Evolutionary conservation across 1,139 yeast species (phyloP).

Genomic region (Citeromyces hawaiiensis): DNA sequence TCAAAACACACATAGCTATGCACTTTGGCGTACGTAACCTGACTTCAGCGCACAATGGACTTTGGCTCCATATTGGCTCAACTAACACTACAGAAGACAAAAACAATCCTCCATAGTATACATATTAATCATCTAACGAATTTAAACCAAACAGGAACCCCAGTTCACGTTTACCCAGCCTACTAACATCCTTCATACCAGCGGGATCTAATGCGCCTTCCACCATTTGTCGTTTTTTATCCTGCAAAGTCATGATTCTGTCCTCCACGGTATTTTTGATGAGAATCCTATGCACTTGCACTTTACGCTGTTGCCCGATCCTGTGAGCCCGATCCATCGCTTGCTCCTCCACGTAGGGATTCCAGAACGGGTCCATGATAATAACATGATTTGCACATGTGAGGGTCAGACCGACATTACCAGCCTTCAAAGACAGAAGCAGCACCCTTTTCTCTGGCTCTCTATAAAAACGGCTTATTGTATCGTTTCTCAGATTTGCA

Average conservation of each 20-base stretch:
- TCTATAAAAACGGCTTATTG: constrained; percentile 52
- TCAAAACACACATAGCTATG: too few relatives aligned
- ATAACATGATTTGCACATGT: constrained; percentile 91
- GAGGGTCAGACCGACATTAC: constrained; percentile 83
- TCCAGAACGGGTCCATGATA: constrained; percentile 92
- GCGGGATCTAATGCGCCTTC: constrained; percentile 74
- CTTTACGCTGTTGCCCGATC: constrained; percentile 75
- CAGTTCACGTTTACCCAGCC: constrained; percentile 57
- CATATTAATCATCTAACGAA: constrained; percentile 9
- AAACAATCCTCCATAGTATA: background rate
- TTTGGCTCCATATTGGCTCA: too few relatives aligned
- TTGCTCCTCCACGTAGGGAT: constrained; percentile 91
- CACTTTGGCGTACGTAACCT: too few relatives aligned
- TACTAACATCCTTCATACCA: constrained; percentile 51
- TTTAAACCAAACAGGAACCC: constrained; percentile 71
- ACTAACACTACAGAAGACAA: background rate
- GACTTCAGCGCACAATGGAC: too few relatives aligned
- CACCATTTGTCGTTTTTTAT: constrained; percentile 59
- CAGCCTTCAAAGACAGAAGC: constrained; percentile 74
- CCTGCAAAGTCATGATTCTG: constrained; percentile 68
- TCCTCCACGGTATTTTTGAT: constrained; percentile 68
- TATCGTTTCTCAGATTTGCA: constrained; percentile 45
- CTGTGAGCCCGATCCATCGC: constrained; percentile 94
- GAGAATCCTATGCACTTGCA: constrained; percentile 58
- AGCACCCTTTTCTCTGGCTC: constrained; percentile 37